Base-by-base conservation (phyloP, 2,329 filamentous ascomycete species). In the Cladophialophora bantiana region DNA sequence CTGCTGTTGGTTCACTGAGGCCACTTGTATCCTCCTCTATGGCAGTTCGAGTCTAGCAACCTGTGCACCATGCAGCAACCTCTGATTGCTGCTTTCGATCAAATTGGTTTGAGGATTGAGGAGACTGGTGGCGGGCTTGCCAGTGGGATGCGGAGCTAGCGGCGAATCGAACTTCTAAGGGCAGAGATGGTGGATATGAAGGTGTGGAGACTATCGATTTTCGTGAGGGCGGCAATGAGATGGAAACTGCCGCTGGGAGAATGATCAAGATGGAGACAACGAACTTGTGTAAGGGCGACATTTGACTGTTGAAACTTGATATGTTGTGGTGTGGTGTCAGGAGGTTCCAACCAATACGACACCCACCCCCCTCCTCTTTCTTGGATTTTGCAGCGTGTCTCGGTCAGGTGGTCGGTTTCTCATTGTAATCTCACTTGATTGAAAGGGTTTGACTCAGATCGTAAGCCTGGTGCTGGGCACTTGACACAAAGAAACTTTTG, bases 181-280 rank as follows among this genome's bases (percentile, higher is more conserved):
- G 5, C n/a, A 52, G 18, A 52, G 36, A 26, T 31, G 12, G 34
- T 62, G 61, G 60, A 45, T 36, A 45, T 40, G 32, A 60, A 45
- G 48, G 64, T 69, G 68, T 69, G 68, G 67, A 69, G 64, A 65
- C 48, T 54, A 31, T 40, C 59, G 36, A 32, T 68, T 67, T 65
- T 68, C 65, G 62, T 70, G 59, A 66, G 50, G 65, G 68, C 62
- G 61, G 55, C 58, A 50, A 42, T 50, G 52, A 35, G 48, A 40
- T 59, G 45, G 63, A 48, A 40, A 64, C 36, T 31, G 50, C 26
- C 48, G 56, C 34, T 40, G 48, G 42, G 36, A 32, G 45, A 31
- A 53, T 35, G n/a, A 26, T 40, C 58, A 38, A 40, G 45, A 36
- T 48, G 45, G 42, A 45, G 34, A 53, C 13, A 36, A 32, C 13